These are phyloP conservation scores for Erythrobasidium yunnanense DNA, from an alignment of 768 basidiomycete species.

Conservation along the genomic window DNA sequence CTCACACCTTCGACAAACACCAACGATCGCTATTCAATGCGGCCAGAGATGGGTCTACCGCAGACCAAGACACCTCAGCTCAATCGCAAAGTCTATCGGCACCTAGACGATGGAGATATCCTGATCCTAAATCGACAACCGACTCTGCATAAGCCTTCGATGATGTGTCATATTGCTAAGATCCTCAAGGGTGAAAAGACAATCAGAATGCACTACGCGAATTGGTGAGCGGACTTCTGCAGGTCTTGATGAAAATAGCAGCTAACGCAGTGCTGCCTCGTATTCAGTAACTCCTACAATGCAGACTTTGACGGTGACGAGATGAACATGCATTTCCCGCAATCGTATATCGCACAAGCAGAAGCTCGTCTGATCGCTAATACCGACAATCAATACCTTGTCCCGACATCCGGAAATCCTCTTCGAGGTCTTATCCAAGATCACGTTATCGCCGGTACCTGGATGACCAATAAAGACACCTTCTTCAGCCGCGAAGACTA, in stretches of 20 bases:
- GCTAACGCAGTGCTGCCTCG: conserved; percentile 30
- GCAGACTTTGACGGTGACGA: conserved; percentile 95
- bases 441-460: conserved; percentile 96
- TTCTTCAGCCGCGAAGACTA: conserved; percentile 95
- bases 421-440: conserved; percentile 96
- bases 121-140: conserved; percentile 95
- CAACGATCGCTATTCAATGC: conserved; percentile 31
- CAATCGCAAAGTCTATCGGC: conserved; percentile 96
- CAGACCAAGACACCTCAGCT: conserved; percentile 58
- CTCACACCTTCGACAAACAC: conserved; percentile 61
- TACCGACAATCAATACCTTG: conserved; percentile 97
- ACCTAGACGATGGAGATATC: conserved; percentile 86
- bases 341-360: conserved; percentile 87
- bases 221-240: conserved; percentile 59
- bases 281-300: conserved; percentile 83
- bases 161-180: conserved; percentile 95
- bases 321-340: conserved; percentile 99
- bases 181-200: conserved; percentile 94
- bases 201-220: conserved; percentile 98
- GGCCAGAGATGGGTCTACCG: conserved; percentile 42
- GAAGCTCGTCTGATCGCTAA: conserved; percentile 92
- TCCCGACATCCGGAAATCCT: conserved; percentile 94
- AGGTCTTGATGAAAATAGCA: background rate
- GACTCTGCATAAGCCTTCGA: conserved; percentile 95
- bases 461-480: conserved; percentile 92